Base-by-base conservation (phyloP, 805 yeast genomes). In the Metschnikowia koreensis region DNA sequence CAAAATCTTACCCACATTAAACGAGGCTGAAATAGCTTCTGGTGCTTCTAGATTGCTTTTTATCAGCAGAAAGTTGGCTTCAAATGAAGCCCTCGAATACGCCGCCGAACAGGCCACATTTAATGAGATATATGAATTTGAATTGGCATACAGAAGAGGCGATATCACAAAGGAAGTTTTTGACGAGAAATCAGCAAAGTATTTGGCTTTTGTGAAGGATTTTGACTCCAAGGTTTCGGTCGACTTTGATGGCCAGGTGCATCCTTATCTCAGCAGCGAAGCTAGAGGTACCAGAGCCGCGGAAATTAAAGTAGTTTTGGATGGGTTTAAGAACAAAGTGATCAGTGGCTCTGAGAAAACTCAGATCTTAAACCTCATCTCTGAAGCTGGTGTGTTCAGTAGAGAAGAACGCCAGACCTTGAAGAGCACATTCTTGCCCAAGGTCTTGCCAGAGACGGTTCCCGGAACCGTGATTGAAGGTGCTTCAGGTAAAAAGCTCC, bases 41-140 rank as follows among this genome's bases (percentile, higher is more conserved):
- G 83, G 81, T n/a, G 69, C 81, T 4, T 64, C 69, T 36, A 82
- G 94, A 65, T 70, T 89, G 41, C 63, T 78, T 6, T 69, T 74
- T 41, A 70, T 87, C 46, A 81, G 80, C 45, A 62, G 66, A 49
- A 61, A 70, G 22, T 60, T 84, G 49, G 76, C 76, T 57, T 82
- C 82, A 56, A 96, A 93, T n/a, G 75, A 79, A 56, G 42, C 76
- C 0, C 51, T 75, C 16, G 69, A 67, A 16, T 90, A 83, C 51
- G 85, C 96, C 2, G 77, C 77, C 58, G 73, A 70, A 41, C 82
- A 83, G 53, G 76, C 89, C 0, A 82, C 86, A 17, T 76, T 70
- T 60, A 79, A 81, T 59, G 66, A 75, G 48, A 58, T 76, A 12
- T 77, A 77, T 58, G 78, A 77, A 42, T 57, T 73, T 31, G 73